Conservation (phyloP, 73 alveolate genomes). For the Paramecium primaurelia region DNA sequence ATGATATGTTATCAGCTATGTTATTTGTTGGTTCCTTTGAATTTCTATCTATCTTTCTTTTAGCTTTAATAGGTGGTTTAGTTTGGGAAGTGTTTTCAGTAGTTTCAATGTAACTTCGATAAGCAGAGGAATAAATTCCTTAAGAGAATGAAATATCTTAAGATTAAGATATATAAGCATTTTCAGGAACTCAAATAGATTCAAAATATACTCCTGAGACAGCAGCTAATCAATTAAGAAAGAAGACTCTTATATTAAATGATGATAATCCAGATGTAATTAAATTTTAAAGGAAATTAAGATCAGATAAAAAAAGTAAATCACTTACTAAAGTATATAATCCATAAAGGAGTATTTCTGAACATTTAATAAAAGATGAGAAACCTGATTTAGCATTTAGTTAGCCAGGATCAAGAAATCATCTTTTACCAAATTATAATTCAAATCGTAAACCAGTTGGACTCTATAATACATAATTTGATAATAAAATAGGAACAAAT, state of each 20-base stretch:
- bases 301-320: not conserved
- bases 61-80: slow-evolving; percentile 53
- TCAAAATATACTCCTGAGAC: not conserved
- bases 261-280: slow-evolving; percentile 32
- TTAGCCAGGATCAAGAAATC: not conserved
- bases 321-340: not conserved
- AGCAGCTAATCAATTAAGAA: not conserved
- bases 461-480: not conserved
- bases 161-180: not conserved
- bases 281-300: not conserved
- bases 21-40: slow-evolving; percentile 16
- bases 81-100: slow-evolving; percentile 59
- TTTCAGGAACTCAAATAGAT: not conserved
- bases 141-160: not conserved
- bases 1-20: not conserved
- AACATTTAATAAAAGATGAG: not conserved
- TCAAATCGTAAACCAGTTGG: not conserved
- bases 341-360: not conserved
- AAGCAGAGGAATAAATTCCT: not conserved
- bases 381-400: not conserved
- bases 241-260: not conserved
- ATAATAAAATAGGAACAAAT: not conserved
- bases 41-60: slow-evolving; percentile 30
- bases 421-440: not conserved
- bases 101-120: not conserved